Evolutionary conservation across 1,139 yeast species (phyloP).

Genomic region (Spathaspora sp.): DNA sequence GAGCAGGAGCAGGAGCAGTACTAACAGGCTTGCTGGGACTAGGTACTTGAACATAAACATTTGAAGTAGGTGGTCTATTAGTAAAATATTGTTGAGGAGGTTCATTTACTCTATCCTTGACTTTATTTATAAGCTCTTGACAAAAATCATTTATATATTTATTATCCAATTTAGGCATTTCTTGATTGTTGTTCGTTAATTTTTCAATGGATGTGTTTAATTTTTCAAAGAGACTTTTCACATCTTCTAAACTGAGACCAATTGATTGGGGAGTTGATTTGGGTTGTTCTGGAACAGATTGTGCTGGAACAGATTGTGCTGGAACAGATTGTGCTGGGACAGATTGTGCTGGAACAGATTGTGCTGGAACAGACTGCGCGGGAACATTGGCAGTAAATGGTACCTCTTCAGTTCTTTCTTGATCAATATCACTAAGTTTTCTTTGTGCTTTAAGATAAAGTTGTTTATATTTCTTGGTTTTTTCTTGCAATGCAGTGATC

Average conservation of each 20-base stretch:
- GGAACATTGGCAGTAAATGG: background rate
- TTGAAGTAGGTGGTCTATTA: background rate
- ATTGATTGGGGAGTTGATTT: too few species aligned
- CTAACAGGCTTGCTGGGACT: background rate
- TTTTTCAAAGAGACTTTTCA: background rate
- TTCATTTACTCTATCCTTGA: background rate
- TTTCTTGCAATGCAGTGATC: background rate
- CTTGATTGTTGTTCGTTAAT: background rate
- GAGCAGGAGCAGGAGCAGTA: background rate
- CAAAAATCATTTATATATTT: background rate
- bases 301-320: background rate
- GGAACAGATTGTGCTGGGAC: too few species aligned
- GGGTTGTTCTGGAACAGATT: too few species aligned
- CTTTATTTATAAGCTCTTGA: background rate
- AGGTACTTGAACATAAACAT: background rate
- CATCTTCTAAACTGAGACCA: background rate
- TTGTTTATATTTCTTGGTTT: background rate
- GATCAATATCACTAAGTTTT: background rate
- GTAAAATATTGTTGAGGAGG: background rate
- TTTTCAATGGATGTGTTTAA: background rate
- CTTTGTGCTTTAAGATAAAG: background rate
- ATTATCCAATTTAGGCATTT: background rate
- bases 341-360: too few species aligned
- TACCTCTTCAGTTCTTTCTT: background rate
- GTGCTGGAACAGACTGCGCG: background rate